These are phyloP conservation scores for Oryza punctata DNA, from an alignment of 176 grass and related monocot species.

Conservation along the genomic window DNA sequence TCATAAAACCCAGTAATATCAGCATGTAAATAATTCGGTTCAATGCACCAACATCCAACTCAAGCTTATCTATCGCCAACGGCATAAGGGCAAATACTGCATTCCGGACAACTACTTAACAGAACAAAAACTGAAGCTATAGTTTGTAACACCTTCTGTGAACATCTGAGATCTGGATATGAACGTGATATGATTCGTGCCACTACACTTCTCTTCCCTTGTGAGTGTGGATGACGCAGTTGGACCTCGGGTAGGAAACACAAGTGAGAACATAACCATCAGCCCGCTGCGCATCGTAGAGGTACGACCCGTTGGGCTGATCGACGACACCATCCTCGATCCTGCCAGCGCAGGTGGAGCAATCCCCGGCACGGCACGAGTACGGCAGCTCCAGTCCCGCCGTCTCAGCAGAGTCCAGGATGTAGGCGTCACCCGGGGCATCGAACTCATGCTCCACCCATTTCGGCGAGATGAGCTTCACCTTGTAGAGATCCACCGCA, in stretches of 20 bases:
- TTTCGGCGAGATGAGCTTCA: slow-evolving; percentile 69
- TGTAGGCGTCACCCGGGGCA: slow-evolving; percentile 76
- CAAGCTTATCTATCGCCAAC: no score
- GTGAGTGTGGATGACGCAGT: slow-evolving; percentile 89
- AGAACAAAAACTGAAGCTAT: no score
- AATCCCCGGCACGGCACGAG: slow-evolving; percentile 82
- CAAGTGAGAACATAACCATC: slow-evolving; percentile 87
- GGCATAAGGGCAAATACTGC: no score
- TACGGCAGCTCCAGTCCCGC: slow-evolving; percentile 78
- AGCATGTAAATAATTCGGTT: no score
- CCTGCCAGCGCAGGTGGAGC: slow-evolving; percentile 79
- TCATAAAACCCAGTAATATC: no score
- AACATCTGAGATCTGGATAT: neutral
- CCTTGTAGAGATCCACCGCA: slow-evolving; percentile 64
- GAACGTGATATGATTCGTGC: neutral
- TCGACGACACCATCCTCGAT: slow-evolving; percentile 54
- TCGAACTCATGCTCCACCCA: slow-evolving; percentile 62
- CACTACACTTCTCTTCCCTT: slow-evolving; percentile 85
- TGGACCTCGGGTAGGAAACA: slow-evolving; percentile 64
- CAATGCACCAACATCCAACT: no score
- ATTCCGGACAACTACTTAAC: no score
- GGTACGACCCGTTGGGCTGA: slow-evolving; percentile 78
- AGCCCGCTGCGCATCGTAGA: slow-evolving; percentile 64
- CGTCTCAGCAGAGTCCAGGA: slow-evolving; percentile 68
- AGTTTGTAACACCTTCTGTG: no score